Evolutionary conservation across 2,329 filamentous ascomycete genomes (phyloP), one percentile per base, ranked within the genome.

Genomic region (Piedraia hortae): DNA sequence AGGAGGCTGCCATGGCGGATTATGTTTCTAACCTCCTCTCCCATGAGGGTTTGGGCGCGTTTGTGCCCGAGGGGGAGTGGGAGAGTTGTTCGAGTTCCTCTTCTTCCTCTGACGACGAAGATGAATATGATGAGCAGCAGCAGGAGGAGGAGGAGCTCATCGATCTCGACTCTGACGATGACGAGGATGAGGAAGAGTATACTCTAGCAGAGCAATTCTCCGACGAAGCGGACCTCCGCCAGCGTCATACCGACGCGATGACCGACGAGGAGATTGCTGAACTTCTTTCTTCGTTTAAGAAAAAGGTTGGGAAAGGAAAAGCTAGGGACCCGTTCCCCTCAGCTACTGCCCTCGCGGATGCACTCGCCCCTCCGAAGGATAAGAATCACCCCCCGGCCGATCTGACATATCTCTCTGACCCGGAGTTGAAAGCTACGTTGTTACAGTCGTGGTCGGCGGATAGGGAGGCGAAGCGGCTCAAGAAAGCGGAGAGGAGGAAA

Each of bases 321-420:
- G 58, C 66, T 34, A 56, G 62, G 39, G 59, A 66, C 36, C 31
- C 33, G 21, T 41, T 43, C 26, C 55, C 57, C 9, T 51, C 53
- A 16, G 62, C 60, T 4, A 50, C 50, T 20, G 48, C 53, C 9
- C 53, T 66, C 33, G 60, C 58, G 3, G 60, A 63, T 36, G 51
- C 54, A 1, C 45, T 65, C 2, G 58, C 64, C n/a, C 56, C 59
- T 25, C 52, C 88, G 19, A 82, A 85, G 68, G 74, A 89, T 36
- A 75, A 72, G 46, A 59, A 72, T 9, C 56, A 66, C 12, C 64
- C 67, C 1, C 41, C 40, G 2, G 29, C 36, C 4, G 41, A 40
- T 27, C 31, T 45, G 9, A 16, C 10, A 9, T 45, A 45, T 6
- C 31, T 53, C 1, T 48, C 47, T 3, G 51, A 55, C 21, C 41